Conservation (phyloP, 2,329 filamentous ascomycete species). For the Apiospora phragmitis region DNA sequence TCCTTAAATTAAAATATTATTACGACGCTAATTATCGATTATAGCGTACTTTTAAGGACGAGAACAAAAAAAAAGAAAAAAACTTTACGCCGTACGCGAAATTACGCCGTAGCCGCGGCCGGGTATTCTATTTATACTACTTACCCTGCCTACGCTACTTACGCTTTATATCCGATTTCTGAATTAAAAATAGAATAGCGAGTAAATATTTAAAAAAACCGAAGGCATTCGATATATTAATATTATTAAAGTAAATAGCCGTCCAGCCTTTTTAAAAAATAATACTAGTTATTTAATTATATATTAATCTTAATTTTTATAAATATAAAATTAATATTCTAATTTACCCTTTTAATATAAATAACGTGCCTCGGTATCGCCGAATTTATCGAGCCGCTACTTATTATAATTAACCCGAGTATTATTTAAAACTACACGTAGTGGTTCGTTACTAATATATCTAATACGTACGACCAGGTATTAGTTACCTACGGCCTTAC, state of each 20-base stretch:
- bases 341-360: background rate
- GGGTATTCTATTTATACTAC: no score
- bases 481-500: conserved; percentile 9
- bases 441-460: conserved; percentile 12
- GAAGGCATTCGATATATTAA: background rate
- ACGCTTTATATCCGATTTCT: no score
- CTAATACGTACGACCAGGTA: conserved; percentile 14
- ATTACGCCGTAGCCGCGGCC: no score
- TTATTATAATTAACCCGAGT: conserved; percentile 9
- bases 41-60: no score
- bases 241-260: background rate
- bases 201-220: background rate
- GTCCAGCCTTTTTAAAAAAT: background rate
- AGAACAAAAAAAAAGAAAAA: no score
- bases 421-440: conserved; percentile 14
- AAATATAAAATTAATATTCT: background rate
- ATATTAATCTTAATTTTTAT: background rate
- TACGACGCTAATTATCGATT: no score
- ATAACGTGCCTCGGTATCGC: background rate
- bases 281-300: background rate
- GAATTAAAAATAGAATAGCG: no score
- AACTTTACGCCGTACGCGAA: no score
- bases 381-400: conserved; percentile 9
- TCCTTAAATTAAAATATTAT: background rate
- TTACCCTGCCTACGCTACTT: no score